A percentile compares a stretch with the other conserved stretches of the same genome.
Evolutionary conservation across 1,139 yeast species (phyloP).

Genomic region (Komagataea norvegica): DNA sequence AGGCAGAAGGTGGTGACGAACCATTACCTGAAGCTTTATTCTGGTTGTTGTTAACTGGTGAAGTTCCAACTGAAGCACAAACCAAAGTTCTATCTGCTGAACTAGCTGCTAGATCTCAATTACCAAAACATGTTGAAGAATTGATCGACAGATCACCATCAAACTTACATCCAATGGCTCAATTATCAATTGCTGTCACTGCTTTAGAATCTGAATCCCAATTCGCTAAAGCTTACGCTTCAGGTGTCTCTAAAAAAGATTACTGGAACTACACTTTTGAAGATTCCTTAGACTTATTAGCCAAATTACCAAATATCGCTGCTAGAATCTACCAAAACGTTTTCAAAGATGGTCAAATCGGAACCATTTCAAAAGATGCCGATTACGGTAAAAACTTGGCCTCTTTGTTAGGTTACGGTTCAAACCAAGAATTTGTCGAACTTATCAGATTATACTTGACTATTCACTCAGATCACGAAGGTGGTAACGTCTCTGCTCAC

Average conservation of each 20-base stretch:
- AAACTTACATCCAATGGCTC: constrained; percentile 96
- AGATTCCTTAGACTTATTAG: constrained; percentile 83
- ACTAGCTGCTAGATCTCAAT: constrained; percentile 76
- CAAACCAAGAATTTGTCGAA: constrained; percentile 77
- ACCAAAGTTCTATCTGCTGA: constrained; percentile 73
- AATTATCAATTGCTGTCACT: constrained; percentile 86
- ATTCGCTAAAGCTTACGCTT: constrained; percentile 87
- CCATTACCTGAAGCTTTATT: constrained; percentile 90
- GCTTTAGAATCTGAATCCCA: constrained; percentile 88
- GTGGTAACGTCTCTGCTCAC: constrained; percentile 98
- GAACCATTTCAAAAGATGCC: constrained; percentile 62
- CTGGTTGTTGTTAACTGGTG: constrained; percentile 90
- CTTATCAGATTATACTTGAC: constrained; percentile 90
- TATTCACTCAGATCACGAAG: constrained; percentile 97
- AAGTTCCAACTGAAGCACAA: constrained; percentile 76
- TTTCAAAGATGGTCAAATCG: constrained; percentile 77
- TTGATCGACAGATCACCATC: constrained; percentile 79
- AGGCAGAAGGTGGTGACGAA: constrained; percentile 73
- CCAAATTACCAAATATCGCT: constrained; percentile 88
- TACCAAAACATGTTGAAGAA: constrained; percentile 84
- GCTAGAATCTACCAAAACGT: constrained; percentile 92
- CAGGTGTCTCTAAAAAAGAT: constrained; percentile 80
- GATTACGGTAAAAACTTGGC: constrained; percentile 95
- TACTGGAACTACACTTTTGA: constrained; percentile 94
- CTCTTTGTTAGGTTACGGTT: constrained; percentile 74